Evolutionary conservation across 2,329 filamentous ascomycete species (phyloP), one percentile per base, ranked within the genome.

Genomic region (Penicillium thymicola): DNA sequence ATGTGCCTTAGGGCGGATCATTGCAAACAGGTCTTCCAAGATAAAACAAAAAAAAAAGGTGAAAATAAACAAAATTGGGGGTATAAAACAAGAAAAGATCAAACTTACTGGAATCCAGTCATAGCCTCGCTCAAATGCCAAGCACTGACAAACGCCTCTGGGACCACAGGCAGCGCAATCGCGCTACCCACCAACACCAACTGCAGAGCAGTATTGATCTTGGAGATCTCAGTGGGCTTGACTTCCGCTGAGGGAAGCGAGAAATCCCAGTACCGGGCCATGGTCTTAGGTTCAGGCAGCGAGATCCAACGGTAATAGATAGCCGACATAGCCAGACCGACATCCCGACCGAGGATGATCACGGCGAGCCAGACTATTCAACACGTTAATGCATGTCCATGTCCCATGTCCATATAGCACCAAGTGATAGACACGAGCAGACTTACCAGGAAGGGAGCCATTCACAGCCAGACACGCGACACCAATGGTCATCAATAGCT

Each of bases 271-370:
- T 97, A 99, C 18, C 94, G 82, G 18, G 83, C 77, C 75, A 97
- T 90, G 0, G 94, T 97, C 77, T 97, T 97, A 2, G 94, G 94
- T 0, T 90, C 87, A 0, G 94, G 94, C 6, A 99, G 82, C 2
- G 90, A 95, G 63, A 97, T 95, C 84, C 91, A 97, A 61, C 94
- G 88, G 75, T 94, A 97, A 78, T 97, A 97, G 65, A 99, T 87
- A 25, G 94, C 94, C 2, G 92, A 86, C 23, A 96, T 81, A 27
- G 84, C 92, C 5, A 99, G 82, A 21, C 87, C 90, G 41, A 89
- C 84, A 67, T 99, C 94, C 42, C 94, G 85, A 28, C 92, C 92
- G 4, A 99, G 84, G 59, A 99, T 96, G 48, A 97, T 85, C n/a
- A 82, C 83, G 2, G 92, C 92, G 3, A 97, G 81, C 85, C 92